A percentile compares a stretch with the other conserved stretches of the same genome.
Evolutionary conservation across 202 grass and related monocot species (phyloP).

Genomic region (Digitaria exilis): DNA sequence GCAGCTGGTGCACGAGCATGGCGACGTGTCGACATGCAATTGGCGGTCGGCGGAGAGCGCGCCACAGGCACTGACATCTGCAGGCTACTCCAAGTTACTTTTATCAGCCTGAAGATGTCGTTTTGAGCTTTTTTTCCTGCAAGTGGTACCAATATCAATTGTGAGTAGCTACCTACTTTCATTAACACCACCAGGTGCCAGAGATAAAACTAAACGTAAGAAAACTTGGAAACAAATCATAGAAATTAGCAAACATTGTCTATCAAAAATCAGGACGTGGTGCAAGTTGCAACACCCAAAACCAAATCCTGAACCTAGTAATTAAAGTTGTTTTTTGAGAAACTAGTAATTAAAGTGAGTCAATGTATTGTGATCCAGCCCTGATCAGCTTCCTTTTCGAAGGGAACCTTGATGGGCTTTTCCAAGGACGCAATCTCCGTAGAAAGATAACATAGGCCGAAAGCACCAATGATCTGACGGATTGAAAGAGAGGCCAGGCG

Average conservation of each 20-base stretch:
- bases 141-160: not conserved
- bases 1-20: not conserved
- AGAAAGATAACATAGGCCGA: constrained; percentile 36
- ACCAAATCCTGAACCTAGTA: too few relatives aligned
- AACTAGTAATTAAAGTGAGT: constrained; percentile 25
- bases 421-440: not conserved
- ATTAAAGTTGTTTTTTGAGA: too few relatives aligned
- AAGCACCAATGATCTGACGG: constrained; percentile 29
- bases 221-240: not conserved
- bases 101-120: constrained; percentile 10
- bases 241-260: not conserved
- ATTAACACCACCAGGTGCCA: not conserved
- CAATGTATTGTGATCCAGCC: constrained; percentile 29
- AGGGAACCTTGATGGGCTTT: constrained; percentile 29
- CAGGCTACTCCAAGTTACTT: not conserved
- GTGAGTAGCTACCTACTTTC: not conserved
- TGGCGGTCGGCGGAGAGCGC: not conserved
- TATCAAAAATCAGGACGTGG: not conserved
- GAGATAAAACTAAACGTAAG: not conserved
- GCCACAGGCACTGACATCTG: not conserved
- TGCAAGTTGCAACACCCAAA: too few relatives aligned
- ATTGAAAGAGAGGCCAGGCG: constrained; percentile 52
- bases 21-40: constrained; percentile 25
- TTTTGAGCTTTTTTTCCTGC: constrained; percentile 10
- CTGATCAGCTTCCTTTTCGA: constrained; percentile 20